Percentiles rank a stretch among this genome's conserved stretches.
Conservation (phyloP, 306 rosid genomes). For the Benincasa hispida region DNA sequence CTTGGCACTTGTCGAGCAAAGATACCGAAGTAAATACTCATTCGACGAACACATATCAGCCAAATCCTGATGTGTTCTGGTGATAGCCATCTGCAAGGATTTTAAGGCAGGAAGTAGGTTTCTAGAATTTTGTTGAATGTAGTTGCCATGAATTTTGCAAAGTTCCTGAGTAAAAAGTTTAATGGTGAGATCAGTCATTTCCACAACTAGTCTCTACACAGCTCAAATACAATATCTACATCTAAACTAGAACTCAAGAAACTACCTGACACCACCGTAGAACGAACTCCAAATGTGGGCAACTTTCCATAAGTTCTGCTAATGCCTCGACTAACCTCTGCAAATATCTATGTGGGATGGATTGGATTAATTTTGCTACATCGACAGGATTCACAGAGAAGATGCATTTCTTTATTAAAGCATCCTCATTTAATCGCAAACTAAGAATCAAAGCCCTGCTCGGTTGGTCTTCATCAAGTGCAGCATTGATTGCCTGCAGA, state of each 20-base stretch:
- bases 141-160: slow-evolving; percentile 65
- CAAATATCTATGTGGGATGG: slow-evolving; percentile 59
- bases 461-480: slow-evolving; percentile 51
- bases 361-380: slow-evolving; percentile 45
- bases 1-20: slow-evolving; percentile 39
- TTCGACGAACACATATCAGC: slow-evolving; percentile 86
- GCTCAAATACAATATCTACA: neutral
- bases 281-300: slow-evolving; percentile 83
- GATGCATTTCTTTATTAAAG: slow-evolving; percentile 54
- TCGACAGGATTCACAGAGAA: slow-evolving; percentile 54
- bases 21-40: slow-evolving; percentile 64
- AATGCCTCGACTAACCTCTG: slow-evolving; percentile 73
- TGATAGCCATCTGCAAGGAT: slow-evolving; percentile 71
- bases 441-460: slow-evolving; percentile 75
- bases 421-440: slow-evolving; percentile 72
- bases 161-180: slow-evolving; percentile 43
- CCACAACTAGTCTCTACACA: neutral
- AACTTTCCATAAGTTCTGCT: slow-evolving; percentile 70
- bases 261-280: slow-evolving; percentile 82
- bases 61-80: slow-evolving; percentile 69
- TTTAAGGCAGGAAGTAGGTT: slow-evolving; percentile 69
- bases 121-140: slow-evolving; percentile 58
- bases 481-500: slow-evolving; percentile 72
- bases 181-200: neutral
- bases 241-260: neutral